These are phyloP conservation scores for Pueraria montana DNA, from an alignment of 306 rosid species.

Conservation along the genomic window DNA sequence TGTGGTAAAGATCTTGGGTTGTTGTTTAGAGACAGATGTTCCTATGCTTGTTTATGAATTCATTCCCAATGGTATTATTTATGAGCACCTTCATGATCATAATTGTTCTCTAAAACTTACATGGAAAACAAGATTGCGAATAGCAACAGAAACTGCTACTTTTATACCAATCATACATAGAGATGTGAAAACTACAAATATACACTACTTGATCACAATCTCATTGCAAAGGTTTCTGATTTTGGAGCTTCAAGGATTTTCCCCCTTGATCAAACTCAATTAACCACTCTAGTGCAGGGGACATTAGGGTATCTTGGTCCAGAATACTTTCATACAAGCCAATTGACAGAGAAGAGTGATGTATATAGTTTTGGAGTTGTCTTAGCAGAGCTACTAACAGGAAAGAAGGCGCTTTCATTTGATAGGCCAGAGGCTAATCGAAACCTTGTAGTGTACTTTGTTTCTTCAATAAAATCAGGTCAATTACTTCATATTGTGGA, in stretches of 20 bases:
- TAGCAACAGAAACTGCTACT: slow-evolving; percentile 60
- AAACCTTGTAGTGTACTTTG: slow-evolving; percentile 54
- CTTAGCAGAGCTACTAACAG: slow-evolving; percentile 60
- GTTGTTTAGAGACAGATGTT: slow-evolving; percentile 65
- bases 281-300: slow-evolving; percentile 65
- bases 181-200: slow-evolving; percentile 65
- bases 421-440: slow-evolving; percentile 41
- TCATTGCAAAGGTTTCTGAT: slow-evolving; percentile 59
- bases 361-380: slow-evolving; percentile 69
- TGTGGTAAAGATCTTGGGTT: slow-evolving; percentile 61
- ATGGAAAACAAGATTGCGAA: slow-evolving; percentile 56
- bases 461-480: slow-evolving; percentile 51
- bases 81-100: slow-evolving; percentile 48
- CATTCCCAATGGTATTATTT: slow-evolving; percentile 52
- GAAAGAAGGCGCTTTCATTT: slow-evolving; percentile 56
- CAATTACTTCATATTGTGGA: slow-evolving; percentile 56
- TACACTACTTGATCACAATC: slow-evolving; percentile 51
- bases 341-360: slow-evolving; percentile 68
- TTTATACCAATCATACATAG: slow-evolving; percentile 63
- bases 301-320: slow-evolving; percentile 67
- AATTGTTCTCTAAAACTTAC: slow-evolving; percentile 6
- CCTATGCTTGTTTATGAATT: slow-evolving; percentile 74
- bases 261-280: slow-evolving; percentile 57
- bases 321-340: slow-evolving; percentile 57
- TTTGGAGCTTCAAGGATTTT: slow-evolving; percentile 68